Base-by-base conservation (phyloP, 768 basidiomycete species). In the Punctularia strigosozonata region DNA sequence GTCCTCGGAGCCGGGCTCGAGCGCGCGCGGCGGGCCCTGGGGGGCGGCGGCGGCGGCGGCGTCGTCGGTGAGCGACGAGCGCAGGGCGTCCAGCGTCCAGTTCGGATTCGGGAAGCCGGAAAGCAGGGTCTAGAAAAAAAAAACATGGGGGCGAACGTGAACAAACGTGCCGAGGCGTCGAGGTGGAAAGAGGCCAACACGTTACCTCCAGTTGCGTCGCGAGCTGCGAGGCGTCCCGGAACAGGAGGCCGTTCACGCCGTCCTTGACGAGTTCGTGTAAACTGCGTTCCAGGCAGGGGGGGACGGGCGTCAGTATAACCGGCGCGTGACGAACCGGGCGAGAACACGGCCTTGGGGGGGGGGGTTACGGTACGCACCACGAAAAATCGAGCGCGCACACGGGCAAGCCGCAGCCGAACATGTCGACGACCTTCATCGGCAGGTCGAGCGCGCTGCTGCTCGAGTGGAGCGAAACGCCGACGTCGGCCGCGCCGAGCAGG, bases 351-450 rank as follows among this genome's bases (percentile, higher is more conserved):
- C n/a, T 14, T n/a, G 25, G 23, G 5, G 33, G 39, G 31, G 38
- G 28, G n/a, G 17, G 36, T 21, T 13, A 42, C 22, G 22, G 21
- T 10, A 48, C 74, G n/a, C 44, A 92, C 91, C 88, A 94, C 30
- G 68, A 61, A 52, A 94, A 99, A 36, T 79, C 68, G 3, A 90
- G 68, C 0, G 95, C 92, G 44, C 92, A 84, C 6, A 97, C 95
- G 0, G 94, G 94, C 40, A 98, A 65, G 4, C 82, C 82, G 49
- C 92, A 97, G 4, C 95, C 95, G 62, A 98, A 97, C 94, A 98
- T 97, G 57, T 99, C 95, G 5, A 99, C 90, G 4, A 99, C 78
- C 58, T 99, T 99, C 95, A 99, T 99, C 3, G 95, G 95, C 39
- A 99, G 64, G 59, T 99, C 95, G 41, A 91, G 61, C 1, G 74